Conservation (phyloP, 2,329 filamentous ascomycete genomes). For the Fusarium austroafricanum region DNA sequence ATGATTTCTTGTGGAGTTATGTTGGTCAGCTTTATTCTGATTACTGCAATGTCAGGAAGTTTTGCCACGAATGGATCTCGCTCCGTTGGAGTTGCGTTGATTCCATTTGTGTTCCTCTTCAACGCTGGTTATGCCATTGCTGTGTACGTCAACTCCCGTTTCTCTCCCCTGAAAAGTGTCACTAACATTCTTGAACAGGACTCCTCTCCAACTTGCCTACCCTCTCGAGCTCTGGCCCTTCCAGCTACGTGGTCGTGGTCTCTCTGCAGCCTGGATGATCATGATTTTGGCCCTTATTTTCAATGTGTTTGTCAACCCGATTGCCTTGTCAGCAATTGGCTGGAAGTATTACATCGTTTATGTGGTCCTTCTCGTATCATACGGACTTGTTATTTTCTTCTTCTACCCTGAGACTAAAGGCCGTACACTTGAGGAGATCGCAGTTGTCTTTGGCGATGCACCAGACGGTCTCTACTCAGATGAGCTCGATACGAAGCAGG, state of each 20-base stretch:
- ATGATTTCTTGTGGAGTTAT: constrained; percentile 15
- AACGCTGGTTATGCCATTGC: constrained; percentile 22
- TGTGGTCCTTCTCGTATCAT: constrained; percentile 12
- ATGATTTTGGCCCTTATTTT: constrained; percentile 19
- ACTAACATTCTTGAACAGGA: neutral
- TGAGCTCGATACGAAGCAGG: constrained; percentile 4
- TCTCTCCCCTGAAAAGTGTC: neutral
- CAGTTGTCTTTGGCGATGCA: constrained; percentile 16
- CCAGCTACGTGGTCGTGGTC: constrained; percentile 17
- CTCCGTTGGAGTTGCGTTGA: constrained; percentile 19
- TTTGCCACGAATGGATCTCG: constrained; percentile 11
- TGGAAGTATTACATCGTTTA: constrained; percentile 29
- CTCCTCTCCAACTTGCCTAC: constrained; percentile 19
- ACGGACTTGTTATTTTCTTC: constrained; percentile 16
- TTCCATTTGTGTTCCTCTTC: constrained; percentile 18
- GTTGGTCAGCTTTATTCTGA: constrained; percentile 17
- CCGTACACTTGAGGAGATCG: constrained; percentile 14
- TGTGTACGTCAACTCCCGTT: neutral
- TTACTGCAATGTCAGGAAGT: constrained; percentile 18
- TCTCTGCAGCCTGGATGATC: constrained; percentile 22
- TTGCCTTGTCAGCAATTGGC: neutral
- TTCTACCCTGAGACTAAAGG: constrained; percentile 19
- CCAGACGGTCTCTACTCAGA: constrained; percentile 16
- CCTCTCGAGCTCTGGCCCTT: constrained; percentile 23
- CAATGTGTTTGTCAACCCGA: constrained; percentile 21